Percentiles rank a stretch among this genome's conserved stretches.
Evolutionary conservation across 371 early-diverging fungal species (phyloP).

Genomic region (Vairimorpha apis): DNA sequence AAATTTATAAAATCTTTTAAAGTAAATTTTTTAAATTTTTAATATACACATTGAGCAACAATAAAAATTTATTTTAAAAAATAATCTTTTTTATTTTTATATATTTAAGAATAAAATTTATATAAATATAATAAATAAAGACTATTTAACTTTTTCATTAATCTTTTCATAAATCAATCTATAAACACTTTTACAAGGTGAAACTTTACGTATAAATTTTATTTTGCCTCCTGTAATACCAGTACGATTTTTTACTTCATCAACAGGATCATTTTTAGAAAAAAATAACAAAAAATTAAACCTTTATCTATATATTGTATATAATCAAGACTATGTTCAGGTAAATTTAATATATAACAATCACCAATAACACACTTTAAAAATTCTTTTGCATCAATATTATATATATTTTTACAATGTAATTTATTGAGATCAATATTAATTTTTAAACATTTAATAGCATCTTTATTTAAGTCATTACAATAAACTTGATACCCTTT

Average conservation of each 20-base stretch:
- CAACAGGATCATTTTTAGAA: slow-evolving; percentile 33
- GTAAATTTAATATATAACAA: slow-evolving; percentile 63
- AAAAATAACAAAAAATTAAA: slow-evolving; percentile 60
- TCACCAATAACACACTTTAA: slow-evolving; percentile 42
- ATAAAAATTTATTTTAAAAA: too few relatives aligned
- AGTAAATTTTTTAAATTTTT: too few relatives aligned
- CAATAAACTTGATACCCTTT: slow-evolving; percentile 53
- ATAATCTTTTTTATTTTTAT: too few relatives aligned
- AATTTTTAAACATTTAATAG: slow-evolving; percentile 57
- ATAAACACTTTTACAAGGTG: slow-evolving; percentile 61
- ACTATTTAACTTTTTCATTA: too few relatives aligned
- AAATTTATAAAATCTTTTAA: too few relatives aligned
- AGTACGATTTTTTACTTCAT: slow-evolving; percentile 22
- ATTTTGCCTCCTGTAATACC: slow-evolving; percentile 25
- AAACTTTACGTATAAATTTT: slow-evolving; percentile 58
- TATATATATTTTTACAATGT: slow-evolving; percentile 25
- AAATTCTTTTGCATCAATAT: slow-evolving; percentile 56
- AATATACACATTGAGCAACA: too few relatives aligned
- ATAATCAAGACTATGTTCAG: slow-evolving; percentile 59
- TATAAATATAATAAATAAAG: too few relatives aligned
- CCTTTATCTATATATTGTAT: slow-evolving; percentile 36
- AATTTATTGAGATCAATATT: slow-evolving; percentile 55
- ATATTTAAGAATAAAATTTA: too few relatives aligned
- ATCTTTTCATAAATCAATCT: slow-evolving; percentile 29
- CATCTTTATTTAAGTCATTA: slow-evolving; percentile 63